phyloP scores from a whole-genome alignment of 2,329 filamentous ascomycete genomes.

The Ilyonectria destructans region DNA sequence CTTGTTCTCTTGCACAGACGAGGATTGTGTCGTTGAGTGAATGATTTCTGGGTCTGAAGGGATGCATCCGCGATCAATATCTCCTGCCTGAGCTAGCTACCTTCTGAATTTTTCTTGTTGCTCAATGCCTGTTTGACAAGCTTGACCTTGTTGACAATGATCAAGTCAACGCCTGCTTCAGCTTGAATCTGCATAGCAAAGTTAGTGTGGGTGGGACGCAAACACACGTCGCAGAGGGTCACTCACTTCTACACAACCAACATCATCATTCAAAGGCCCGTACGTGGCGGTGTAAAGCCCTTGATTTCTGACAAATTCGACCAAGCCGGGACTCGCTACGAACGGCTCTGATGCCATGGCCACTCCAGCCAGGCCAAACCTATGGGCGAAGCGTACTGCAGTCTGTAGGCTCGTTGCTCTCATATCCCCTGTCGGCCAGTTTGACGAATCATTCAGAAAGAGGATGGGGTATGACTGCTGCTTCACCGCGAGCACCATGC shows the following conservation, averaged over 20 bases:
- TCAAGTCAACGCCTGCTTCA: neutral
- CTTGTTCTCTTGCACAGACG: too few relatives aligned
- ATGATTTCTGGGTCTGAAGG: too few relatives aligned
- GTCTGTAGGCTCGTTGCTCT: neutral
- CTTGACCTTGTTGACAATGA: neutral
- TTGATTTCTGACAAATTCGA: conserved; percentile 46
- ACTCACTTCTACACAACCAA: neutral
- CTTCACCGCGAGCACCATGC: conserved; percentile 5
- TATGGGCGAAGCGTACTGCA: neutral
- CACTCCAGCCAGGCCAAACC: neutral
- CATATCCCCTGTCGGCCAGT: conserved; percentile 6
- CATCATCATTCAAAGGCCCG: neutral
- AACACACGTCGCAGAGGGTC: neutral
- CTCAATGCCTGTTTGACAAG: too few relatives aligned
- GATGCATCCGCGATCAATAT: too few relatives aligned
- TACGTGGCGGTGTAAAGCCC: neutral
- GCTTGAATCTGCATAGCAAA: neutral
- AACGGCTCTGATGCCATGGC: conserved; percentile 4
- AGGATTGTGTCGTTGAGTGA: too few relatives aligned
- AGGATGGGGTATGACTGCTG: conserved; percentile 6
- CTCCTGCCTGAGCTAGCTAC: too few relatives aligned
- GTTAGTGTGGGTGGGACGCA: neutral
- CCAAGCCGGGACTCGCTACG: conserved; percentile 64
- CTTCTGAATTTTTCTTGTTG: too few relatives aligned
- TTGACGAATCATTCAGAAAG: neutral